These are phyloP conservation scores for Termitomyces sp. DNA, from an alignment of 768 basidiomycete species.

Conservation along the genomic window DNA sequence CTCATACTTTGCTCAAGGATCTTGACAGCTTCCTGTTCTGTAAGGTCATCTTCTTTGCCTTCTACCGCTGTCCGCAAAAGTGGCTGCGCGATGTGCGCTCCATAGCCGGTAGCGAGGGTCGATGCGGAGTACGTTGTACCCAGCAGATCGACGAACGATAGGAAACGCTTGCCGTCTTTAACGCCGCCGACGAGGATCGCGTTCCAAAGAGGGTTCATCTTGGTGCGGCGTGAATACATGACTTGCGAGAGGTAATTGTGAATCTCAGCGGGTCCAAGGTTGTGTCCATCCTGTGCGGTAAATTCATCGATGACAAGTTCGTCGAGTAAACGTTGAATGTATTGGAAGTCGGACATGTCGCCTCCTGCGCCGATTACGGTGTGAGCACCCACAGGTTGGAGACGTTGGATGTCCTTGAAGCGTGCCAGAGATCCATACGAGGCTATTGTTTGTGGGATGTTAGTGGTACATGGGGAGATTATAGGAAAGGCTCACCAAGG, in stretches of 20 bases:
- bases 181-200: slow-evolving; percentile 88
- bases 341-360: slow-evolving; percentile 98
- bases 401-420: slow-evolving; percentile 90
- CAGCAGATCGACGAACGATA: slow-evolving; percentile 90
- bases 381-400: slow-evolving; percentile 76
- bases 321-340: slow-evolving; percentile 78
- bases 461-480: background rate
- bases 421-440: slow-evolving; percentile 97
- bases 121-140: slow-evolving; percentile 96
- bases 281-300: slow-evolving; percentile 76
- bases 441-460: slow-evolving; percentile 35
- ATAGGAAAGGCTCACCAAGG: slow-evolving; percentile 55
- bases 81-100: slow-evolving; percentile 89
- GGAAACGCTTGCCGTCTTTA: slow-evolving; percentile 79
- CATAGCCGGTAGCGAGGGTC: slow-evolving; percentile 93
- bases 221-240: slow-evolving; percentile 84
- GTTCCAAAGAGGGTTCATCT: slow-evolving; percentile 96
- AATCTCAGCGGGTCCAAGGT: slow-evolving; percentile 81
- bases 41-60: slow-evolving; percentile 65
- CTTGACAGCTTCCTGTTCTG: slow-evolving; percentile 70
- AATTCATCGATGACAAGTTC: slow-evolving; percentile 74
- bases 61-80: slow-evolving; percentile 89
- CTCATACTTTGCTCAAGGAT: slow-evolving; percentile 86
- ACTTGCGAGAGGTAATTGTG: slow-evolving; percentile 89
- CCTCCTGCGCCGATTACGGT: slow-evolving; percentile 91